These are phyloP conservation scores for Candida pseudofarinosa DNA, from an alignment of 805 yeast species.

Conservation along the genomic window DNA sequence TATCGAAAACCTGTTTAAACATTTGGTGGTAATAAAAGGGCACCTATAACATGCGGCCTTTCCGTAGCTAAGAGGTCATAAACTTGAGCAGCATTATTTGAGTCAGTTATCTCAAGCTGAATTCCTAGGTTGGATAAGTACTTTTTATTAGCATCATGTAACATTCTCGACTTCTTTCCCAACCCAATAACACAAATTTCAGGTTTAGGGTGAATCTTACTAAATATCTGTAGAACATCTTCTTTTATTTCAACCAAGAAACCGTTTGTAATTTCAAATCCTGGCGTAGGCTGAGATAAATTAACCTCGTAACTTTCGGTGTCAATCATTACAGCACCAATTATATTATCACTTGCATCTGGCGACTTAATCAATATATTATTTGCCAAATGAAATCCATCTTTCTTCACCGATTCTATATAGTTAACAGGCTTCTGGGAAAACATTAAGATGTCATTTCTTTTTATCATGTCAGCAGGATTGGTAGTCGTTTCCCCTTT, in stretches of 20 bases:
- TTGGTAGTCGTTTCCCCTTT: conserved; percentile 38
- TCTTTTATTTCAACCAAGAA: conserved; percentile 53
- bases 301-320: conserved; percentile 62
- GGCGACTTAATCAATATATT: conserved; percentile 46
- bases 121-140: conserved; percentile 57
- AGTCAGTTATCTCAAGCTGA: conserved; percentile 66
- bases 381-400: conserved; percentile 59
- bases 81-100: conserved; percentile 58
- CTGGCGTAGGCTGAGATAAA: conserved; percentile 31
- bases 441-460: conserved; percentile 40
- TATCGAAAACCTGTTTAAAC: conserved; percentile 15
- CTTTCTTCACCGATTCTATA: conserved; percentile 40
- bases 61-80: conserved; percentile 78
- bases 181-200: conserved; percentile 70
- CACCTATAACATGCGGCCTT: conserved; percentile 71
- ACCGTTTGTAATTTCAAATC: conserved; percentile 42
- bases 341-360: conserved; percentile 29
- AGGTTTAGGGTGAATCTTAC: conserved; percentile 67
- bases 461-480: conserved; percentile 41
- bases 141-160: conserved; percentile 52
- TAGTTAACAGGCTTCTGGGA: conserved; percentile 41
- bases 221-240: conserved; percentile 45
- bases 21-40: conserved; percentile 67
- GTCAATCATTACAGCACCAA: conserved; percentile 48
- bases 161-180: conserved; percentile 60